Percentiles rank a stretch among this genome's conserved stretches.
phyloP scores from a whole-genome alignment of 2,329 filamentous ascomycete species.

The Penicillium concentricum region DNA sequence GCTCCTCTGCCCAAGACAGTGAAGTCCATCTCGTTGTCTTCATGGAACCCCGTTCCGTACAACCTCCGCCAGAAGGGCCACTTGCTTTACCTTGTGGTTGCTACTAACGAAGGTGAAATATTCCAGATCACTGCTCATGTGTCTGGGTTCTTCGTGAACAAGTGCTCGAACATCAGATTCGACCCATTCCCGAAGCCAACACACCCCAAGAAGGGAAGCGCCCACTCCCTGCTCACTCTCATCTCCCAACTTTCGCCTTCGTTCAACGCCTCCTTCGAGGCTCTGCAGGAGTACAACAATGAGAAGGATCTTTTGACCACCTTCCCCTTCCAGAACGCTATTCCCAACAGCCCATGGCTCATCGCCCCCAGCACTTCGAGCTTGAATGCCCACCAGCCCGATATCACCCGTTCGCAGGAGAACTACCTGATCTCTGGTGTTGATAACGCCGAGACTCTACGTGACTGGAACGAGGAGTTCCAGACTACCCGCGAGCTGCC shows the following conservation, averaged over 20 bases:
- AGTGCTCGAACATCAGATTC: slow-evolving; percentile 91
- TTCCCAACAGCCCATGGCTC: slow-evolving; percentile 88
- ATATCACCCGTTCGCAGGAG: slow-evolving; percentile 88
- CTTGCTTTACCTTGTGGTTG: slow-evolving; percentile 82
- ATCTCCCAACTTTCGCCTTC: slow-evolving; percentile 78
- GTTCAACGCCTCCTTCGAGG: slow-evolving; percentile 72
- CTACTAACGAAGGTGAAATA: slow-evolving; percentile 92
- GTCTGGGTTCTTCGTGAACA: slow-evolving; percentile 96
- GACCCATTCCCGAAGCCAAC: slow-evolving; percentile 75
- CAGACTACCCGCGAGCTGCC: slow-evolving; percentile 94
- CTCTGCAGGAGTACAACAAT: slow-evolving; percentile 81
- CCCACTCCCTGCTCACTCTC: slow-evolving; percentile 83
- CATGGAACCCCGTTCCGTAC: slow-evolving; percentile 96
- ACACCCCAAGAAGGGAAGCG: slow-evolving; percentile 71
- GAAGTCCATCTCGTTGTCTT: slow-evolving; percentile 81
- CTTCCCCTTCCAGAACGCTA: slow-evolving; percentile 93
- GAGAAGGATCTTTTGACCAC: slow-evolving; percentile 83
- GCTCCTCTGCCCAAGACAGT: slow-evolving; percentile 80
- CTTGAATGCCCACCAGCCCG: slow-evolving; percentile 70
- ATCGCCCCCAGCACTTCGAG: slow-evolving; percentile 66
- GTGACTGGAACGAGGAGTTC: slow-evolving; percentile 99
- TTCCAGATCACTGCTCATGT: slow-evolving; percentile 91
- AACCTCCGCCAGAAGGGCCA: slow-evolving; percentile 89
- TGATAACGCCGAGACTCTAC: slow-evolving; percentile 88
- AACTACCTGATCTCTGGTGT: slow-evolving; percentile 84